These are phyloP conservation scores for Anethum foeniculum DNA, from an alignment of 140 eudicot genomes.

Conservation along the genomic window DNA sequence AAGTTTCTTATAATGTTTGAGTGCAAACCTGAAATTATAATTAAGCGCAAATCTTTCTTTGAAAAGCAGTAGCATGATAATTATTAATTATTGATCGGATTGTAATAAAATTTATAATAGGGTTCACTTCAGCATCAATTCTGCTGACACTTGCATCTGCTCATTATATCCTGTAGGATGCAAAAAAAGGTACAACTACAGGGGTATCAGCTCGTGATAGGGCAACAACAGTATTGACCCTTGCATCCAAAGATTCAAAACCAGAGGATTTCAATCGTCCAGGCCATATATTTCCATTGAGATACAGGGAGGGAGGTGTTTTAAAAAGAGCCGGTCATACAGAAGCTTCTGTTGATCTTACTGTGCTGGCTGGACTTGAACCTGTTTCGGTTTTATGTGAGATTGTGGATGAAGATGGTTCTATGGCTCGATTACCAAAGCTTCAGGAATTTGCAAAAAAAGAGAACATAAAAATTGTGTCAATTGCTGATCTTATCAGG, in stretches of 20 bases:
- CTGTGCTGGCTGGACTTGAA: conserved; percentile 62
- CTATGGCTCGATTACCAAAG: conserved; percentile 80
- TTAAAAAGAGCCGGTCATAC: conserved; percentile 89
- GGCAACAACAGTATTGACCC: conserved; percentile 54
- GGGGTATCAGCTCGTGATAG: conserved; percentile 80
- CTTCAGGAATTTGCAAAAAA: conserved; percentile 43
- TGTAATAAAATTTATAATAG: background rate
- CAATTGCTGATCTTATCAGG: conserved; percentile 78
- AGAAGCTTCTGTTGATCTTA: conserved; percentile 73
- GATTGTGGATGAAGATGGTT: conserved; percentile 84
- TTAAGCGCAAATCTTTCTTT: background rate
- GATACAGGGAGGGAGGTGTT: conserved; percentile 73
- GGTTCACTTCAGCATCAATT: background rate
- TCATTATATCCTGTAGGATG: conserved; percentile 41
- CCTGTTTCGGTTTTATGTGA: conserved; percentile 75
- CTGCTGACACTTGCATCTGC: background rate
- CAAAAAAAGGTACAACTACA: conserved; percentile 76
- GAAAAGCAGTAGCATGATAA: background rate
- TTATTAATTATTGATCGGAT: background rate
- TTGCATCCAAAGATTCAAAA: conserved; percentile 62
- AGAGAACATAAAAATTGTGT: conserved; percentile 50
- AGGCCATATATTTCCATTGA: conserved; percentile 73
- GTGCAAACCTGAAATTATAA: background rate
- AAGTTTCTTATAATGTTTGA: background rate
- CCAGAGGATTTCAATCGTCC: conserved; percentile 81